Conservation (phyloP, 139 green algal genomes). For the Tetradesmus lagerheimii region DNA sequence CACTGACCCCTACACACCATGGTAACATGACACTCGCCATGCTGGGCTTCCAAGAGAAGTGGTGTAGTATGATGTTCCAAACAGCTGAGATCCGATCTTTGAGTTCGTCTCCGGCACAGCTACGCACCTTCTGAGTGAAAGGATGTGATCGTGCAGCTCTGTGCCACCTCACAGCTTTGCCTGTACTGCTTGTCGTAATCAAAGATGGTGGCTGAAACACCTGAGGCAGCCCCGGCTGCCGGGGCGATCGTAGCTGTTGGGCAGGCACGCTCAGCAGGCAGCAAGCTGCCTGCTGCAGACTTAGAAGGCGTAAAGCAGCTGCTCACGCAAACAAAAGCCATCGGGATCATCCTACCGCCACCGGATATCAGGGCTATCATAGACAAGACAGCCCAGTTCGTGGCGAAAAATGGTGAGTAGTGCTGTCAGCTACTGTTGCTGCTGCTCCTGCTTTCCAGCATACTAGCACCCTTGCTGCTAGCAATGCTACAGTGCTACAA, state of each 20-base stretch:
- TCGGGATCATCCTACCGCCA: constrained; percentile 95
- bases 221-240: constrained; percentile 26
- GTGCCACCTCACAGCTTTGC: neutral
- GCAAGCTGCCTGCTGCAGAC: constrained; percentile 39
- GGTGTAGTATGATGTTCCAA: too few relatives aligned
- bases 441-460: neutral
- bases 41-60: neutral
- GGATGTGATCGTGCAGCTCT: neutral
- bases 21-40: neutral
- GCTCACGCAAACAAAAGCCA: constrained; percentile 90
- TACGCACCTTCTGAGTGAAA: neutral
- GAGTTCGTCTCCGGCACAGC: neutral
- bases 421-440: neutral
- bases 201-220: constrained; percentile 49
- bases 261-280: constrained; percentile 55
- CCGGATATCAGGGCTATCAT: constrained; percentile 96
- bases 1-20: neutral
- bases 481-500: neutral
- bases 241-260: constrained; percentile 78
- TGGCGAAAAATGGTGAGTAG: constrained; percentile 91
- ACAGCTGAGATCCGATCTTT: neutral
- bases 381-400: constrained; percentile 99
- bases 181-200: neutral
- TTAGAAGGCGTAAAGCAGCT: constrained; percentile 73
- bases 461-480: neutral